These are phyloP conservation scores for Fusarium longipes DNA, from an alignment of 2,329 filamentous ascomycete genomes.

Conservation along the genomic window DNA sequence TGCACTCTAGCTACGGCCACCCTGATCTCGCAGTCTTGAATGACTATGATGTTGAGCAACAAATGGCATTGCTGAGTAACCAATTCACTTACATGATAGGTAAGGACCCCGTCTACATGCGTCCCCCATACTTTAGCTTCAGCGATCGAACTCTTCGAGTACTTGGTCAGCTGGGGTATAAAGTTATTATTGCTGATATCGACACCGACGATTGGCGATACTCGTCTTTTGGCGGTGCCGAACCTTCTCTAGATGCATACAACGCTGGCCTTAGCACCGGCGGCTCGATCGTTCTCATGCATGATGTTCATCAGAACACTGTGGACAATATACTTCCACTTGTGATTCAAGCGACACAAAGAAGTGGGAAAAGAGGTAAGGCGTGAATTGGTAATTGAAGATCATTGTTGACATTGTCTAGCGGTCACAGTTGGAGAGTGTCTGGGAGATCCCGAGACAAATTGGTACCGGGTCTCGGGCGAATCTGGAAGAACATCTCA, in stretches of 20 bases:
- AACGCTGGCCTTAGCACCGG: conserved; percentile 1
- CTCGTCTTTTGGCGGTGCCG: conserved; percentile 8
- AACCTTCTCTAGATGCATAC: conserved; percentile 2
- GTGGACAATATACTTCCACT: conserved; percentile 15
- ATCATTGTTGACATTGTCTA: rapidly evolving
- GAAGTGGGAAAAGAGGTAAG: conserved; percentile 18
- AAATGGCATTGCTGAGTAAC: conserved; percentile 10
- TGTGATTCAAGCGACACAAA: conserved; percentile 5
- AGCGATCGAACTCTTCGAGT: conserved; percentile 9
- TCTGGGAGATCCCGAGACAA: conserved; percentile 25
- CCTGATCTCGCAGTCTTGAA: conserved; percentile 9
- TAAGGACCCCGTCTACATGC: conserved; percentile 27
- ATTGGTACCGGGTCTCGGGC: conserved; percentile 14
- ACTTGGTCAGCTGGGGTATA: conserved; percentile 11
- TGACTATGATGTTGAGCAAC: conserved; percentile 17
- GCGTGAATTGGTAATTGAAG: rapidly evolving
- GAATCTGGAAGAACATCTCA: background rate
- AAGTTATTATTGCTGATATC: conserved; percentile 31
- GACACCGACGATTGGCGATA: conserved; percentile 27
- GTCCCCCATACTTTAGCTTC: conserved; percentile 28
- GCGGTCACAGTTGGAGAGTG: conserved; percentile 25
- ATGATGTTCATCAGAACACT: conserved; percentile 20
- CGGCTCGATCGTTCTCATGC: conserved; percentile 28
- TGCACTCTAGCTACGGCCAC: conserved; percentile 1
- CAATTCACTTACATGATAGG: conserved; percentile 12